Base-by-base conservation (phyloP, 768 basidiomycete species). In the Termitomyces heimii region DNA sequence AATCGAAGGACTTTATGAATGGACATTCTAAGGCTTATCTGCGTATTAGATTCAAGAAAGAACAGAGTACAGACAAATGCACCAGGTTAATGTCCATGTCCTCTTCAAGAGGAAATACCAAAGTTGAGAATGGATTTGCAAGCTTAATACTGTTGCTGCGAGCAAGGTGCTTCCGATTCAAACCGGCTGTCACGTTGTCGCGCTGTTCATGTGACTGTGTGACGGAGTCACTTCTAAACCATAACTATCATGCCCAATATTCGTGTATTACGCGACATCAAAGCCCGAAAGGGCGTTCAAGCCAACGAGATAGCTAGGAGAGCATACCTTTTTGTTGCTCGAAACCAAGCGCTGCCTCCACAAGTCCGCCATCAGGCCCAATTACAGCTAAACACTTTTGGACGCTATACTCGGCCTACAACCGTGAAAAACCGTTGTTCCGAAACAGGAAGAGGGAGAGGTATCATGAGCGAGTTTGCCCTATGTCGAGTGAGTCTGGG, bases 341-440 rank as follows among this genome's bases (percentile, higher is more conserved):
- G 96, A 58, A 98, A 98, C 73, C 85, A 91, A 68, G 83, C 87
- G 2, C 74, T 98, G n/a, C 86, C 94, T 16, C 78, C 92, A 2
- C 86, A 91, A 67, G 82, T 98, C 47, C 89, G 96, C 55, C 91
- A 94, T 70, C 91, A 94, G 63, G 96, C 96, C 16, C 94, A 97
- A 70, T 75, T 98, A 59, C 94, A 97, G 67, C 78, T 97, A 50
- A 96, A 96, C 72, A 84, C 86, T 5, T 92, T 97, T 64, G 86
- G 82, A 49, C 81, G 83, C 26, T 87, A 92, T 68, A 88, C 91
- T 0, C 84, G 91, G 39, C 89, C 92, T n/a, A 85, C 86, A 14
- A 86, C 85, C 2, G 89, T 97, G 32, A 94, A 92, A 76, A 94
- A 94, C 68, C 79, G 95, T 28, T 98, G 96, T 64, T 73, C 79